Percentiles rank a stretch among this genome's conserved stretches.
These are phyloP conservation scores for Kwoniella shandongensis DNA, from an alignment of 768 basidiomycete species.

Conservation along the genomic window DNA sequence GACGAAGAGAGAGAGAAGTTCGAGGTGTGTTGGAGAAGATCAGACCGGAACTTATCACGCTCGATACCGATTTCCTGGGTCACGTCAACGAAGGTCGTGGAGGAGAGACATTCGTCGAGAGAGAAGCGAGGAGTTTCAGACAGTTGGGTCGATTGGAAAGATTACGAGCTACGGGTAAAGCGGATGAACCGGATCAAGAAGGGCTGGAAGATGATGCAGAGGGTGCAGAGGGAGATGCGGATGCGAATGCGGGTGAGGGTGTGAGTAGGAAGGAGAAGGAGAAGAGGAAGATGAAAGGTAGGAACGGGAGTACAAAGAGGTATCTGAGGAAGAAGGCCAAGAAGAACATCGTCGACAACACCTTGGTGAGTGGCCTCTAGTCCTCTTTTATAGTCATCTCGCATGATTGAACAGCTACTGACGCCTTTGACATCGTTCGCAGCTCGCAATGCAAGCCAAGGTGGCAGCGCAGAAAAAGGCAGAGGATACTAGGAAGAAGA, in stretches of 20 bases:
- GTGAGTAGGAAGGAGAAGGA: constrained; percentile 56
- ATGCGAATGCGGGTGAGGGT: constrained; percentile 51
- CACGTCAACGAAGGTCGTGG: constrained; percentile 40
- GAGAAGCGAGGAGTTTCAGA: constrained; percentile 35
- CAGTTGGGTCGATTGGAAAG: constrained; percentile 64
- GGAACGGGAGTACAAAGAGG: constrained; percentile 76
- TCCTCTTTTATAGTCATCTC: no score
- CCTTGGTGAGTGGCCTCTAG: constrained; percentile 54
- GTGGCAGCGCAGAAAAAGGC: constrained; percentile 37
- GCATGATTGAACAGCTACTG: no score
- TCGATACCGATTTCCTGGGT: constrained; percentile 55
- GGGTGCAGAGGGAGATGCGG: constrained; percentile 56
- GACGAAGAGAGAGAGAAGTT: constrained; percentile 85
- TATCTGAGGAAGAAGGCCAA: constrained; percentile 75
- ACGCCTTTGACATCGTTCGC: no score
- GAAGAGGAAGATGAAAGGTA: constrained; percentile 80
- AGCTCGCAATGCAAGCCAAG: constrained; percentile 45
- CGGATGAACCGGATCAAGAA: constrained; percentile 58
- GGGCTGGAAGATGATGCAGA: constrained; percentile 59
- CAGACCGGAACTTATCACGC: constrained; percentile 85
- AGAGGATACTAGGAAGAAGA: constrained; percentile 30
- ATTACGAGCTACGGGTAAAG: constrained; percentile 70
- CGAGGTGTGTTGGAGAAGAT: constrained; percentile 89
- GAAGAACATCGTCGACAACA: constrained; percentile 89
- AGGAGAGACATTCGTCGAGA: constrained; percentile 53